Evolutionary conservation across 2,329 filamentous ascomycete species (phyloP), one percentile per base, ranked within the genome.

Genomic region (Neonectria hederae): DNA sequence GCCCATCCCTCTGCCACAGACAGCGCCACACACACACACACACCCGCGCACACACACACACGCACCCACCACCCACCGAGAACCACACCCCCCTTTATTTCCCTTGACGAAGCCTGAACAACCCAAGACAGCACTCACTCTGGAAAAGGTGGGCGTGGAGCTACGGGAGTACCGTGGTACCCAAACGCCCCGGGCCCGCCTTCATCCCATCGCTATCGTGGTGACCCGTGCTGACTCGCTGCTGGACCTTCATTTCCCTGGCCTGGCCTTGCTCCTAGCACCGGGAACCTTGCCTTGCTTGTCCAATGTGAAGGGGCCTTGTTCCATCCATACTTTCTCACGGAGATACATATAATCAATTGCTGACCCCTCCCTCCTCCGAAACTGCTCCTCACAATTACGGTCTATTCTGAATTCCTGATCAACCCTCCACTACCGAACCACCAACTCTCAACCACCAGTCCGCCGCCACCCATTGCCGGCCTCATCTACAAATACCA

Each of bases 331-430:
- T 42, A 42, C 35, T 52, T 48, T 52, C 32, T 55, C 38, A 30
- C 24, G 17, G 28, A 51, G 10, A 40, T 48, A 59, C 56, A 53
- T 63, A 63, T 54, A 70, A 68, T 64, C 60, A 69, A 69, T 70
- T 71, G 62, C 69, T 72, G 60, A 71, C 69, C 70, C 69, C 70
- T 67, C 65, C 69, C 69, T 30, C 58, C 53, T 52, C 38, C 35
- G 35, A 24, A 14, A 54, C 30, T 63, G 52, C 54, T 67, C 51
- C 28, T 49, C 43, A 10, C 21, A 26, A 7, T 30, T 30, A 14
- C 17, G 19, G 46, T 19, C 24, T 30, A 9, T 32, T 28, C 45
- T 30, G 45, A 24, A 22, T n/a, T 48, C 38, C 38, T 30, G 28
- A 56, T 49, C 32, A 53, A 32, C 32, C 54, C 48, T 45, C 52